phyloP scores from a whole-genome alignment of 805 yeast genomes.

The Sungouiozyma ichnusensis region DNA sequence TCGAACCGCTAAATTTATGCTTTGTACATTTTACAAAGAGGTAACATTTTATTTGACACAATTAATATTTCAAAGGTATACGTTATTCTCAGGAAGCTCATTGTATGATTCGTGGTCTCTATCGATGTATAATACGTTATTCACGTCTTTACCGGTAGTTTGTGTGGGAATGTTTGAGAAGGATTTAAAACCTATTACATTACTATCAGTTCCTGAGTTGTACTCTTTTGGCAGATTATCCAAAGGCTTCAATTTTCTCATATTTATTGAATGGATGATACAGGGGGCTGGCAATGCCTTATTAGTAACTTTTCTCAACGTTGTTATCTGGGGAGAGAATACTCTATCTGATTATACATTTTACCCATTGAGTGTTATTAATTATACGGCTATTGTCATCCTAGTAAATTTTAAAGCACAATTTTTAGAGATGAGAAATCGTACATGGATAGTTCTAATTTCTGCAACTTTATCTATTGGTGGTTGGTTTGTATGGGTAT shows the following conservation, averaged over 20 bases:
- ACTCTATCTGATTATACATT: constrained; percentile 64
- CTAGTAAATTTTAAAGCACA: constrained; percentile 72
- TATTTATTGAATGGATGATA: constrained; percentile 70
- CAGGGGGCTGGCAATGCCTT: constrained; percentile 67
- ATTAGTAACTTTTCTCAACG: constrained; percentile 55
- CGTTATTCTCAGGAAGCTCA: constrained; percentile 87
- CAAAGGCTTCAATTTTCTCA: constrained; percentile 57
- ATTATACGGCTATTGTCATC: constrained; percentile 61
- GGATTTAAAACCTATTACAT: constrained; percentile 79
- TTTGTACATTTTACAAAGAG: constrained; percentile 93
- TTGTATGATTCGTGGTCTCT: constrained; percentile 92
- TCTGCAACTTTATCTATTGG: constrained; percentile 61
- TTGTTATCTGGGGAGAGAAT: constrained; percentile 59
- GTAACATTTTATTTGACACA: constrained; percentile 82
- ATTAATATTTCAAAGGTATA: constrained; percentile 72
- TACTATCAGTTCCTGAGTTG: constrained; percentile 84
- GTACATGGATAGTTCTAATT: constrained; percentile 57
- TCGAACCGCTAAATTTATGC: constrained; percentile 81
- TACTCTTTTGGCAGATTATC: constrained; percentile 68
- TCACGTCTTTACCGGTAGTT: constrained; percentile 84
- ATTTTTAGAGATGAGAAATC: constrained; percentile 67
- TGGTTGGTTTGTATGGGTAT: constrained; percentile 83
- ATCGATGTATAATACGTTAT: constrained; percentile 93
- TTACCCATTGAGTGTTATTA: constrained; percentile 70
- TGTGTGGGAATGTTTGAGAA: constrained; percentile 93